Evolutionary conservation across 2,329 filamentous ascomycete species (phyloP).

Genomic region (Parafenestella ontariensis): DNA sequence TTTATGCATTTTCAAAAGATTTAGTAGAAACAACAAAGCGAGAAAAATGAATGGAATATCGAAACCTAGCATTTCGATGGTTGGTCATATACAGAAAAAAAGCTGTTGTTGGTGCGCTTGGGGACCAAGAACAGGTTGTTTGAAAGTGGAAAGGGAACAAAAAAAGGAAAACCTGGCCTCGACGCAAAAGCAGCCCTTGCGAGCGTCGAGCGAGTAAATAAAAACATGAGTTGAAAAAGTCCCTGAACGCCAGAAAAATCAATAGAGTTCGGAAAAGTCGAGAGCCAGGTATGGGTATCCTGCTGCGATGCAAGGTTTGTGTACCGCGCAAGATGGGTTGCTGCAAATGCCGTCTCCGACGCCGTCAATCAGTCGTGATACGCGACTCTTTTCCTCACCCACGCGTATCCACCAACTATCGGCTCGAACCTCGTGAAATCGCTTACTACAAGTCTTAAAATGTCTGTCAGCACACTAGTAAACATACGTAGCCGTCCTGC

Average conservation of each 20-base stretch:
- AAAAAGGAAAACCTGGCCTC: neutral
- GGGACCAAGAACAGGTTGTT: neutral
- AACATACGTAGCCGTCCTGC: conserved; percentile 37
- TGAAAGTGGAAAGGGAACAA: neutral
- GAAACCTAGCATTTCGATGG: neutral
- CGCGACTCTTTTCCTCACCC: neutral
- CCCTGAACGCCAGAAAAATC: neutral
- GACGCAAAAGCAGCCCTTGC: conserved; percentile 11
- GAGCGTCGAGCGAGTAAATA: conserved; percentile 3
- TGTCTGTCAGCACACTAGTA: conserved; percentile 27
- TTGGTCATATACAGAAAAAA: neutral
- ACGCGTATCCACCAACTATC: neutral
- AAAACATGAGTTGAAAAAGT: neutral
- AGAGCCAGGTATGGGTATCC: conserved; percentile 11
- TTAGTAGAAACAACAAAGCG: neutral
- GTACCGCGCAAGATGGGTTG: neutral
- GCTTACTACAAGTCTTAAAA: neutral
- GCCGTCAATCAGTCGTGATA: neutral
- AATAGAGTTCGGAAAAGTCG: neutral
- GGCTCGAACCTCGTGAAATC: neutral
- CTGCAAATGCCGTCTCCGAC: neutral
- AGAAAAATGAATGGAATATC: neutral
- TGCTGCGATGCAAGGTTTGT: conserved; percentile 3
- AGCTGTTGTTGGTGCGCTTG: neutral
- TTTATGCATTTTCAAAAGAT: neutral